These are phyloP conservation scores for Alternaria hordeiaustralica DNA, from an alignment of 2,329 filamentous ascomycete genomes.

Conservation along the genomic window DNA sequence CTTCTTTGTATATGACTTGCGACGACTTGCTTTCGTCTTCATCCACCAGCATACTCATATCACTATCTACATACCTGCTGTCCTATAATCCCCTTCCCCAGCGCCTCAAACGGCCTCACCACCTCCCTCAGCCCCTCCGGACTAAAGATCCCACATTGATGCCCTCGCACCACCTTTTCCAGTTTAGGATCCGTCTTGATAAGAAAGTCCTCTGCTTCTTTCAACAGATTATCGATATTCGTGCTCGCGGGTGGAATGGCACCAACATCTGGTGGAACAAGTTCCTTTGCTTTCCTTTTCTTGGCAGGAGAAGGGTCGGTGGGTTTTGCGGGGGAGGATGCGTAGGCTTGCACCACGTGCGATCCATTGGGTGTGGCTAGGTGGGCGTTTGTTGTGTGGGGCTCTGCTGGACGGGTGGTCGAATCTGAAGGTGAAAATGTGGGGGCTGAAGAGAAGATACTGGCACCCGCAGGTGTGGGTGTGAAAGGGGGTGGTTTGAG, in stretches of 20 bases:
- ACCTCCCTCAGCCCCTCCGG: conserved; percentile 81
- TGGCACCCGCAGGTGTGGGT: conserved; percentile 59
- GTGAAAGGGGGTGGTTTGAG: conserved; percentile 36
- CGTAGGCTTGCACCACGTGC: conserved; percentile 59
- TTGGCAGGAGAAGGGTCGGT: conserved; percentile 45
- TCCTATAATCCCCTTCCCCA: conserved; percentile 88
- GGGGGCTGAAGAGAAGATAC: conserved; percentile 49
- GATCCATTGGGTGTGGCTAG: conserved; percentile 75
- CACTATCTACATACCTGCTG: conserved; percentile 67
- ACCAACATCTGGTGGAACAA: conserved; percentile 46
- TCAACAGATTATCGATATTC: conserved; percentile 75
- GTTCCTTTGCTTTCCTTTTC: conserved; percentile 50
- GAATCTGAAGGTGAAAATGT: conserved; percentile 43
- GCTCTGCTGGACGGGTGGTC: conserved; percentile 68
- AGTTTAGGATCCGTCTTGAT: conserved; percentile 75
- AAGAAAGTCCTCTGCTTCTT: conserved; percentile 77
- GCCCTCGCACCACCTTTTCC: conserved; percentile 71
- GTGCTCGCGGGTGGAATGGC: conserved; percentile 49
- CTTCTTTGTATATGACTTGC: background rate
- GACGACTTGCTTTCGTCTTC: too few relatives aligned
- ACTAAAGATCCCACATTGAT: conserved; percentile 81
- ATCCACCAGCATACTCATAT: background rate
- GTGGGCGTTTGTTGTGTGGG: conserved; percentile 70
- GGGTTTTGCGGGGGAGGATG: conserved; percentile 47
- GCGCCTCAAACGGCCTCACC: conserved; percentile 85